Conservation (phyloP, 352 stramenopile species). For the Phytopythium mirpurense region DNA sequence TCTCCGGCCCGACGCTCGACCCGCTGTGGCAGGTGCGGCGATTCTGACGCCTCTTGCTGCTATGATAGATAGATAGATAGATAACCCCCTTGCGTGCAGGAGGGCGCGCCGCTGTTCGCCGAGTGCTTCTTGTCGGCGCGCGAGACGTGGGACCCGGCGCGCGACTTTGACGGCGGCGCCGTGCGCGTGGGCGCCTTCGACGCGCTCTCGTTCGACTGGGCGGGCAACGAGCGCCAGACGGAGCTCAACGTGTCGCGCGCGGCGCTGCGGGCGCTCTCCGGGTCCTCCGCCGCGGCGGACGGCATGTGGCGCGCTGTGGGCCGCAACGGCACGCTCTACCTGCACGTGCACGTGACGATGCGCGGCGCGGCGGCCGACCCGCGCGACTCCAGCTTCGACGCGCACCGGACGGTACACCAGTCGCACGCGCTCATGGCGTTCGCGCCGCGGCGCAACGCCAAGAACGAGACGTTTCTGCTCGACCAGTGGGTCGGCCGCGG, state of each 20-base stretch:
- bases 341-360: conserved; percentile 73
- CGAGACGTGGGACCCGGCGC: conserved; percentile 27
- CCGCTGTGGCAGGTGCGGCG: conserved; percentile 43
- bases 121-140: conserved; percentile 55
- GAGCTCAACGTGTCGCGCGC: conserved; percentile 47
- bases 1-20: conserved; percentile 40
- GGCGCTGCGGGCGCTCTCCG: conserved; percentile 13
- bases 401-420: conserved; percentile 62
- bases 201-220: conserved; percentile 62
- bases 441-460: conserved; percentile 45
- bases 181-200: conserved; percentile 47
- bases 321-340: conserved; percentile 51
- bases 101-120: conserved; percentile 48
- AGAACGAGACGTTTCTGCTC: conserved; percentile 59
- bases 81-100: conserved; percentile 13
- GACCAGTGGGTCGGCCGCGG: conserved; percentile 14
- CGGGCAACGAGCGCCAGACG: conserved; percentile 44
- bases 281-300: background rate
- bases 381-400: conserved; percentile 29
- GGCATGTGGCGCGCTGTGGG: conserved; percentile 32
- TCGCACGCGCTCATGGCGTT: conserved; percentile 56
- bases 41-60: too few relatives aligned
- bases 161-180: conserved; percentile 32
- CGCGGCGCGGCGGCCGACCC: conserved; percentile 41
- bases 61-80: too few relatives aligned